A percentile compares a stretch with the other conserved stretches of the same genome.
Evolutionary conservation across 805 yeast genomes (phyloP).

Genomic region (Clavispora asparagi): DNA sequence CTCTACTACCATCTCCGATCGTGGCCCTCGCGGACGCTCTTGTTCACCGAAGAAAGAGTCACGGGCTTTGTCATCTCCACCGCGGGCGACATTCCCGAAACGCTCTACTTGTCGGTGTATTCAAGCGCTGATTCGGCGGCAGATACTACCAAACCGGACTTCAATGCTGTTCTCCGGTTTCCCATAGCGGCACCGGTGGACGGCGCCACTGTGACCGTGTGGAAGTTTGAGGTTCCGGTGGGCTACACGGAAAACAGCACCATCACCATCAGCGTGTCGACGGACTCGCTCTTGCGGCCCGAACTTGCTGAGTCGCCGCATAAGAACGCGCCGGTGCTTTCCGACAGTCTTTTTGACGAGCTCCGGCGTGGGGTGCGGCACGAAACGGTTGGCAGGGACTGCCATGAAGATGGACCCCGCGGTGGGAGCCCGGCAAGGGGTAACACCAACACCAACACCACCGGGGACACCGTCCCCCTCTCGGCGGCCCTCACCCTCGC

Average conservation of each 20-base stretch:
- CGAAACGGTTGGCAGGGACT: too few species aligned
- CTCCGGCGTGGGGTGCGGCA: too few species aligned
- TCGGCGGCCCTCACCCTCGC: slow-evolving; percentile 14
- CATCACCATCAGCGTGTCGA: slow-evolving; percentile 2
- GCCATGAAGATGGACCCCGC: too few species aligned
- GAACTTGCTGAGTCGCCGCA: not conserved
- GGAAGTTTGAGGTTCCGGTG: slow-evolving; percentile 25
- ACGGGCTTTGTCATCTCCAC: slow-evolving; percentile 23
- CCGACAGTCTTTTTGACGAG: slow-evolving; percentile 5
- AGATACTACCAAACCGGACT: not conserved
- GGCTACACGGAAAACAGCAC: slow-evolving; percentile 4
- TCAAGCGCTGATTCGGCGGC: not conserved
- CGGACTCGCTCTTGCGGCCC: slow-evolving; percentile 1
- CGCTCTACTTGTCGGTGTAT: slow-evolving; percentile 3
- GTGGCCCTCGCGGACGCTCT: slow-evolving; percentile 5
- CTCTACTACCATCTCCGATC: slow-evolving; percentile 3
- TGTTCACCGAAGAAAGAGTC: slow-evolving; percentile 29
- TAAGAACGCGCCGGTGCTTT: not conserved
- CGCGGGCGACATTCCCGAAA: not conserved
- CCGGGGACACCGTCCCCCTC: too few species aligned
- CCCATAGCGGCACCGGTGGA: not conserved
- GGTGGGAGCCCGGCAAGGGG: too few species aligned
- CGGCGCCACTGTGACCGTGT: slow-evolving; percentile 9
- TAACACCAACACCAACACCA: too few species aligned
- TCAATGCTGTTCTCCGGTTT: not conserved